Conservation (phyloP, 768 basidiomycete species). For the Boletus rubroflammeus region DNA sequence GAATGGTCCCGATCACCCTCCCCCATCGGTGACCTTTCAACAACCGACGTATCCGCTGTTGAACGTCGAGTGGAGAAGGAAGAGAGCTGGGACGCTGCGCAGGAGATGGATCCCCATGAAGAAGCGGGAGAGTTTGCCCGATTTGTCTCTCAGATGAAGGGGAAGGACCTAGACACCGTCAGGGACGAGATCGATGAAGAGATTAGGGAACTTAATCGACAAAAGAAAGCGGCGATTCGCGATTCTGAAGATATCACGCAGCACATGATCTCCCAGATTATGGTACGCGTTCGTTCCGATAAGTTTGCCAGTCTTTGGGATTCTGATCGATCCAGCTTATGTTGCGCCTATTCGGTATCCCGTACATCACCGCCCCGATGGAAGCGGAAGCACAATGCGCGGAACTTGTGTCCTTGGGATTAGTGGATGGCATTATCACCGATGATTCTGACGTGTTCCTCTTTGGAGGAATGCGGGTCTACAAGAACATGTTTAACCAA, state of each 20-base stretch:
- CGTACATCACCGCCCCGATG: slow-evolving; percentile 98
- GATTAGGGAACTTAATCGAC: slow-evolving; percentile 73
- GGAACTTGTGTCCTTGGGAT: slow-evolving; percentile 73
- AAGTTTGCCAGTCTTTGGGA: not conserved
- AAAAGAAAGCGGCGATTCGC: slow-evolving; percentile 84
- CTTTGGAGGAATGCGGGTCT: slow-evolving; percentile 92
- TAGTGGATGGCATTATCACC: slow-evolving; percentile 97
- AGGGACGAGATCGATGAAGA: slow-evolving; percentile 90
- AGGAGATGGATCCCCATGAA: slow-evolving; percentile 75
- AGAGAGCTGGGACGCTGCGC: slow-evolving; percentile 75
- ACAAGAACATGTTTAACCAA: slow-evolving; percentile 99
- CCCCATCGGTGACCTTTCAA: slow-evolving; percentile 15
- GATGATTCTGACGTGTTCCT: slow-evolving; percentile 99
- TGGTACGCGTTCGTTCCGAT: slow-evolving; percentile 39
- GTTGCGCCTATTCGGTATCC: slow-evolving; percentile 92
- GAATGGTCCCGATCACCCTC: slow-evolving; percentile 42
- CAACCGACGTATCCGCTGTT: slow-evolving; percentile 8
- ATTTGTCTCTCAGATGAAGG: slow-evolving; percentile 89
- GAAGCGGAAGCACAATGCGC: slow-evolving; percentile 99
- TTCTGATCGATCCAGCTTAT: slow-evolving; percentile 54
- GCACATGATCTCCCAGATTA: slow-evolving; percentile 88
- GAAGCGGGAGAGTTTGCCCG: slow-evolving; percentile 90
- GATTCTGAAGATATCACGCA: slow-evolving; percentile 95
- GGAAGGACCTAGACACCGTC: slow-evolving; percentile 76
- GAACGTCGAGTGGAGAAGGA: slow-evolving; percentile 25